Evolutionary conservation across 305 asterid species (phyloP), one percentile per base, ranked within the genome.

Genomic region (Stenogyne calaminthoides): DNA sequence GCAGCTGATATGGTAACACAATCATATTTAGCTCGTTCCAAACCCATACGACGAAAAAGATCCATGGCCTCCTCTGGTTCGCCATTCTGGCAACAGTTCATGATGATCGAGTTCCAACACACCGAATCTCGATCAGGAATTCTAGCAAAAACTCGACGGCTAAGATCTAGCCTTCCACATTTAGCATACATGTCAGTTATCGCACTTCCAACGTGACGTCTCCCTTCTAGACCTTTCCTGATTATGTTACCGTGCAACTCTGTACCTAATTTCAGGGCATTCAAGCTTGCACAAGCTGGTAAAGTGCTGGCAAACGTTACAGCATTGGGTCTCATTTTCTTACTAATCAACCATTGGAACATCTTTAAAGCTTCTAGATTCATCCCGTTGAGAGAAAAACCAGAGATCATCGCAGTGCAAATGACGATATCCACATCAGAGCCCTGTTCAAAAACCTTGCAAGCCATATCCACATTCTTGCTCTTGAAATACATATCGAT

Each of bases 211-310:
- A 91, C 87, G 10, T 86, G 89, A 78, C 90, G 78, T 52, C 83
- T 81, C 46, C 76, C 84, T 69, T 88, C 96, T 6, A 85, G 81
- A 55, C 93, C 90, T 61, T 60, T 80, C 60, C 84, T 78, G 47
- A 88, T 82, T 73, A 85, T 78, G 71, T 72, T 69, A 36, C 88
- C 88, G 56, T 93, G 98, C 77, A 91, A 75, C 84, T 91, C 96
- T 84, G 71, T 87, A 16, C 97, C 97, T 69, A 87, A 27, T 67
- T 71, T 80, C 60, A 87, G 32, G 40, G 88, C 80, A 37, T 78
- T 90, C 84, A 91, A 80, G 77, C 85, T 85, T 60, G 96, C 90
- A 85, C 98, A 89, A 80, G 97, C 98, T 7, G 97, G 97, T 49
- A 93, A 74, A 54, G 80, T 47, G 78, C 96, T 89, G 10, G 97